Evolutionary conservation across 345 rosid genomes (phyloP).

Genomic region (Odontarrhena argentea): DNA sequence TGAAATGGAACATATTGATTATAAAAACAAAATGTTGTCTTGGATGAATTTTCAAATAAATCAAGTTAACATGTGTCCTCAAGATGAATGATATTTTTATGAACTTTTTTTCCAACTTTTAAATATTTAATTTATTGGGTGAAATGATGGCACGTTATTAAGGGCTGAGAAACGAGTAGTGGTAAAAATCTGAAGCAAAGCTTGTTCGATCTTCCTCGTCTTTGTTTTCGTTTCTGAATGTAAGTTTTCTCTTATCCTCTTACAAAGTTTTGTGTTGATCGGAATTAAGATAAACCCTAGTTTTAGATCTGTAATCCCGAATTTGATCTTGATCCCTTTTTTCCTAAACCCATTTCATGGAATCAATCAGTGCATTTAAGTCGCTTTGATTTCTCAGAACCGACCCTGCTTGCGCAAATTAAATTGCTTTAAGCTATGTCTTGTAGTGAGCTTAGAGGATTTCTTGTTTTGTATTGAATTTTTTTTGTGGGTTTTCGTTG

Average conservation of each 20-base stretch:
- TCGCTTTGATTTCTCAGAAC: too few species aligned
- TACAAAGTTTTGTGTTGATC: neutral
- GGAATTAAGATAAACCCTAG: neutral
- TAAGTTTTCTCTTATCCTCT: neutral
- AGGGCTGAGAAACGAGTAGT: too few species aligned
- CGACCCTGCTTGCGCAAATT: neutral
- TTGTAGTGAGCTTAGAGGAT: neutral
- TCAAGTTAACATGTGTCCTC: too few species aligned
- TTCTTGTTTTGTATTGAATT: neutral
- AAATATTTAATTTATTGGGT: too few species aligned
- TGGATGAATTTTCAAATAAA: too few species aligned
- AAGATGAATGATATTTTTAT: too few species aligned
- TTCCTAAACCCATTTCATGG: neutral
- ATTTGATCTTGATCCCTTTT: neutral
- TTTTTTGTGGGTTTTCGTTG: neutral
- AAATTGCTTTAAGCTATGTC: neutral
- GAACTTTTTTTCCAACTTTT: too few species aligned
- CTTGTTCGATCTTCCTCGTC: neutral
- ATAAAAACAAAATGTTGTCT: too few species aligned
- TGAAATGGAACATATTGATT: too few species aligned
- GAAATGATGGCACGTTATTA: too few species aligned
- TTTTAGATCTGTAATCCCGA: neutral
- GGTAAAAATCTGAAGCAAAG: neutral
- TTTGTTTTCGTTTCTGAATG: neutral
- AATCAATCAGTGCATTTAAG: neutral